A percentile compares a stretch with the other conserved stretches of the same genome.
Evolutionary conservation across 768 basidiomycete species (phyloP).

Genomic region (Thelephora aurantiotincta): DNA sequence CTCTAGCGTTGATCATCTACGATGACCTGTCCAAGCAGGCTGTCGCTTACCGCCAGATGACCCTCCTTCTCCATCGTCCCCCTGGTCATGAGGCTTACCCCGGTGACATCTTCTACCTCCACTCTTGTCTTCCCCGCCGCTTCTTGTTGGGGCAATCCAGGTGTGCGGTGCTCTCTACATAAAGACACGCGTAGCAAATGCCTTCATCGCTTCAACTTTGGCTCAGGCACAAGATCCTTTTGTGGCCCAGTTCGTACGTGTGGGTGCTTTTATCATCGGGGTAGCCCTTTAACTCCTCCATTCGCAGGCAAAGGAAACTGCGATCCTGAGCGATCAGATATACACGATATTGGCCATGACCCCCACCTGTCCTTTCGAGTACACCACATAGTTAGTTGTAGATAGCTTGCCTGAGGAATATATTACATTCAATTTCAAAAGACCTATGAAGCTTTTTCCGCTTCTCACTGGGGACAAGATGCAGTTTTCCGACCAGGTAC

Average conservation of each 20-base stretch:
- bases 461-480: no score
- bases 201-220: constrained; percentile 34
- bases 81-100: constrained; percentile 99
- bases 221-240: constrained; percentile 31
- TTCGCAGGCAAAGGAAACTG: constrained; percentile 12
- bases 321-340: constrained; percentile 11
- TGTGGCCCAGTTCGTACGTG: constrained; percentile 36
- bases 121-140: constrained; percentile 88
- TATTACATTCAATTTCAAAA: no score
- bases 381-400: constrained; percentile 99
- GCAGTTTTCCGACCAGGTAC: no score
- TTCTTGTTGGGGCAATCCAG: constrained; percentile 42
- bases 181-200: constrained; percentile 30
- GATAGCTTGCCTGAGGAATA: no score
- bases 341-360: constrained; percentile 32
- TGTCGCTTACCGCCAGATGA: constrained; percentile 99
- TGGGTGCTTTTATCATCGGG: background rate
- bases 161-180: constrained; percentile 48
- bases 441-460: no score
- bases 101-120: no score
- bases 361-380: constrained; percentile 98
- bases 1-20: constrained; percentile 90
- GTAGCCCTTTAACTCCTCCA: background rate
- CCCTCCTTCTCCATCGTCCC: constrained; percentile 97
- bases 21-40: constrained; percentile 99